A percentile compares a stretch with the other conserved stretches of the same genome.
Evolutionary conservation across 2,329 filamentous ascomycete species (phyloP).

Genomic region (Colletotrichum horii): DNA sequence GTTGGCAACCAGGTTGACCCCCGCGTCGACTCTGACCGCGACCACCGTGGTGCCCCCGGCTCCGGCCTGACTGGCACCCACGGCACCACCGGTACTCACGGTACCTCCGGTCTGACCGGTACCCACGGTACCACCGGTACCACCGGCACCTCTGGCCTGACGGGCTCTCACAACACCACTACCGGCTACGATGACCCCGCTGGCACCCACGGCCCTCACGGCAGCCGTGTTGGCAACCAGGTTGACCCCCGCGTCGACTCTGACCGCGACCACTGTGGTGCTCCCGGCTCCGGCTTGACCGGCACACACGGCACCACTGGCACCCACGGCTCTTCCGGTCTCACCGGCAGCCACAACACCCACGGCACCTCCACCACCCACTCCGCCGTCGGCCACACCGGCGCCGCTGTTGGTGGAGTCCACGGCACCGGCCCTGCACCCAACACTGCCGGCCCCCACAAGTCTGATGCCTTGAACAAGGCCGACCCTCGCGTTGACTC

Average conservation of each 20-base stretch:
- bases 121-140: constrained; percentile 35
- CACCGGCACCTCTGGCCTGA: constrained; percentile 21
- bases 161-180: background rate
- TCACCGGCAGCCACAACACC: constrained; percentile 33
- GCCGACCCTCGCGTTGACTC: constrained; percentile 60
- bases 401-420: constrained; percentile 25
- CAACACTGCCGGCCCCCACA: constrained; percentile 49
- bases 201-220: constrained; percentile 26
- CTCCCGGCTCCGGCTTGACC: constrained; percentile 9
- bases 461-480: constrained; percentile 59
- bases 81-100: constrained; percentile 4
- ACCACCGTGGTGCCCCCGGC: constrained; percentile 25
- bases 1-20: constrained; percentile 53
- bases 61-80: constrained; percentile 9
- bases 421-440: constrained; percentile 33
- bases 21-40: constrained; percentile 51
- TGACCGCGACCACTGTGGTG: constrained; percentile 27
- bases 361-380: constrained; percentile 43
- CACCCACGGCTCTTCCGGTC: constrained; percentile 11
- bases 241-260: background rate
- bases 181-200: background rate
- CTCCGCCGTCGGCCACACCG: constrained; percentile 35
- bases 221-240: constrained; percentile 23
- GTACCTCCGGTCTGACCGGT: constrained; percentile 27
- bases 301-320: constrained; percentile 8